phyloP scores from a whole-genome alignment of 2,329 filamentous ascomycete species.

The Phaeosphaeriaceae sp. region DNA sequence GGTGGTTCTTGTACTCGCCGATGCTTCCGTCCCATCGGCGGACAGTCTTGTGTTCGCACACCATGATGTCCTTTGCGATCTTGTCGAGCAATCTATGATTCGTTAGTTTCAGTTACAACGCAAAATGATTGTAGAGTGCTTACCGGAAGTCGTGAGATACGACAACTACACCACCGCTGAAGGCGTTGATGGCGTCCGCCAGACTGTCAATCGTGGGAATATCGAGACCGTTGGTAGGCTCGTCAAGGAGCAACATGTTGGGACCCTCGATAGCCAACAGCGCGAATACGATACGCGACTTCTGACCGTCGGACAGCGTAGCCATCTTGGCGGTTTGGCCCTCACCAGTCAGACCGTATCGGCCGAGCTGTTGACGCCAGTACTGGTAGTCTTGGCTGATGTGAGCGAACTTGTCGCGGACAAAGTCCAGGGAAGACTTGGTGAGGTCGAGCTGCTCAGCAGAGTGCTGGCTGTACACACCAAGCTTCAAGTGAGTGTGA shows the following conservation, averaged over 20 bases:
- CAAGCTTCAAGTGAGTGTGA: conserved; percentile 98
- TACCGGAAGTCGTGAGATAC: conserved; percentile 99
- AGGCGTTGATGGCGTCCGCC: conserved; percentile 97
- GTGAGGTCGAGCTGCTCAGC: conserved; percentile 97
- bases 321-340: conserved; percentile 97
- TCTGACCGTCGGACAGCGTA: conserved; percentile 96
- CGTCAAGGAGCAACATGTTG: conserved; percentile 97
- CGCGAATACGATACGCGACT: conserved; percentile 97
- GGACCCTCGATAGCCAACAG: conserved; percentile 92
- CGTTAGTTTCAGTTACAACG: conserved; percentile 41
- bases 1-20: conserved; percentile 95
- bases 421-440: conserved; percentile 97
- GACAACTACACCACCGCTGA: conserved; percentile 94
- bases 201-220: conserved; percentile 98
- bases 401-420: conserved; percentile 89
- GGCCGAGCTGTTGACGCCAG: conserved; percentile 97
- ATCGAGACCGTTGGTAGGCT: conserved; percentile 99
- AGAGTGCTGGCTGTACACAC: conserved; percentile 97
- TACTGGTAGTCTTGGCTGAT: conserved; percentile 98
- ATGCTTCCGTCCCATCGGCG: conserved; percentile 88
- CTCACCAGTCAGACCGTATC: conserved; percentile 92
- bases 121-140: conserved; percentile 40
- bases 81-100: conserved; percentile 88
- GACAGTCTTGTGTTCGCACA: conserved; percentile 98
- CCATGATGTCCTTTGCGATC: conserved; percentile 99